These are phyloP conservation scores for Platanthera zijinensis DNA, from an alignment of 106 monocot genomes.

Conservation along the genomic window DNA sequence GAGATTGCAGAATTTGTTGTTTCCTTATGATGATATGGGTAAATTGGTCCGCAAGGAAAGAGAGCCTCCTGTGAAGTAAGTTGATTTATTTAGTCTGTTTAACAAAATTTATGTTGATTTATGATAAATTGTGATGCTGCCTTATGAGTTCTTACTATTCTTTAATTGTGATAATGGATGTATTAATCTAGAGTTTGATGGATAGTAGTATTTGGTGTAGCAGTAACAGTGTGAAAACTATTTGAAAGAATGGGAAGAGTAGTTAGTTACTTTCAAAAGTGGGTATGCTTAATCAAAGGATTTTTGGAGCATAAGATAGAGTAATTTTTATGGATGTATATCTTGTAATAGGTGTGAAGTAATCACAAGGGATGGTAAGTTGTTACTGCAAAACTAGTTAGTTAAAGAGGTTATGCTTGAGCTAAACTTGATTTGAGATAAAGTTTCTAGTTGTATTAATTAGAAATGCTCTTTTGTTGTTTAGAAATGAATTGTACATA, in stretches of 20 bases:
- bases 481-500: neutral
- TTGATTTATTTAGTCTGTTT: neutral
- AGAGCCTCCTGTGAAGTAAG: constrained; percentile 90
- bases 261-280: neutral
- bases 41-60: constrained; percentile 76
- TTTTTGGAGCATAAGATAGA: neutral
- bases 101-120: neutral
- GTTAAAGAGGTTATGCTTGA: neutral
- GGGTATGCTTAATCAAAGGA: neutral
- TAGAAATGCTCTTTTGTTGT: neutral
- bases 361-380: neutral
- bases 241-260: neutral
- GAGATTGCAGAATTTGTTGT: constrained; percentile 88
- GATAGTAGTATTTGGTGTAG: neutral
- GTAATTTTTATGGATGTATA: neutral
- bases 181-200: neutral
- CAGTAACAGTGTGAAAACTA: neutral
- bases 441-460: neutral
- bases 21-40: constrained; percentile 95
- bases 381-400: neutral
- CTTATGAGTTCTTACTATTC: neutral
- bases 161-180: neutral
- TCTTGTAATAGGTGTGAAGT: neutral
- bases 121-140: neutral
- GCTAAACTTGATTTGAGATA: neutral